Evolutionary conservation across 2,329 filamentous ascomycete genomes (phyloP).

Genomic region (Ceratocystis alfenasii): DNA sequence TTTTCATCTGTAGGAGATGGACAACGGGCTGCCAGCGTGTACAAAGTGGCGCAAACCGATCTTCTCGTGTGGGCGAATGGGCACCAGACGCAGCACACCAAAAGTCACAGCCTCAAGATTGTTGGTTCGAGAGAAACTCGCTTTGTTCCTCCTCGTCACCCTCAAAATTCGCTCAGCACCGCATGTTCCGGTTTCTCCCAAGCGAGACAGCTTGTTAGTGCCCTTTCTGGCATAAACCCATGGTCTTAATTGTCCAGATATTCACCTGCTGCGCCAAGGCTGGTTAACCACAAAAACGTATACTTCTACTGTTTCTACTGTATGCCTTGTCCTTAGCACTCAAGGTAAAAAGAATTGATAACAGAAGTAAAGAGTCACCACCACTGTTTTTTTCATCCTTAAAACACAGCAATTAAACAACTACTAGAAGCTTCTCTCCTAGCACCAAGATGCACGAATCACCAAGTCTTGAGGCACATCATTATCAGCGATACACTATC

Average conservation of each 20-base stretch:
- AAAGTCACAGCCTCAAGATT: neutral
- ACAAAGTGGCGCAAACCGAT: neutral
- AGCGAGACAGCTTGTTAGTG: neutral
- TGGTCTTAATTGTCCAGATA: conserved; percentile 7
- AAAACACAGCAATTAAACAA: neutral
- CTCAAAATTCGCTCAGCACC: neutral
- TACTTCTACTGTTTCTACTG: neutral
- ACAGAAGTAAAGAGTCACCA: neutral
- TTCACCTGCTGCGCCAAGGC: neutral
- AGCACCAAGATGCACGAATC: neutral
- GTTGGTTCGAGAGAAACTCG: neutral
- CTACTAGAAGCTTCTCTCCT: neutral
- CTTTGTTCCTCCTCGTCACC: neutral
- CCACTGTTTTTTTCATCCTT: neutral
- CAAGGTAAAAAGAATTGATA: neutral
- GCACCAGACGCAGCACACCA: neutral
- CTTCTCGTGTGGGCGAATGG: neutral
- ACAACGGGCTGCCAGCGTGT: conserved; percentile 5
- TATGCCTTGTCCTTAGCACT: neutral
- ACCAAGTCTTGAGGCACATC: neutral
- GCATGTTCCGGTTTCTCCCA: conserved; percentile 7
- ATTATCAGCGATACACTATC: conserved; percentile 4
- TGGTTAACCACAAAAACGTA: neutral
- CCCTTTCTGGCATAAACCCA: neutral
- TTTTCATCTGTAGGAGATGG: neutral